These are phyloP conservation scores for Artemisia annua DNA, from an alignment of 129 eudicot species.

Conservation along the genomic window DNA sequence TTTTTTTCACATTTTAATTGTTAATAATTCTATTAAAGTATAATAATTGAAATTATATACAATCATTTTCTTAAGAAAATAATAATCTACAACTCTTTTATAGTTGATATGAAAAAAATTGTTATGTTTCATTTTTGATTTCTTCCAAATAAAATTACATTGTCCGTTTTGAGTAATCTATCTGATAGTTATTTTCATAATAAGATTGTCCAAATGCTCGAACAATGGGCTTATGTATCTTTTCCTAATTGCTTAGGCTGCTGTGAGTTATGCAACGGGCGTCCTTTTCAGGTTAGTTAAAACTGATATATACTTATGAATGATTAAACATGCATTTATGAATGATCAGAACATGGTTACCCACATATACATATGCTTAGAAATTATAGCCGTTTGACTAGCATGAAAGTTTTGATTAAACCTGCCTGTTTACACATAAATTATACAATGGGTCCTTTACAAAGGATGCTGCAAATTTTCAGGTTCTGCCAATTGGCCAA, in stretches of 20 bases:
- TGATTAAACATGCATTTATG: neutral
- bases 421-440: no score
- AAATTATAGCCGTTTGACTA: no score
- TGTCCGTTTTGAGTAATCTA: no score
- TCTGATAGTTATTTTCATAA: neutral
- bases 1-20: no score
- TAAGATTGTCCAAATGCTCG: neutral
- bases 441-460: neutral
- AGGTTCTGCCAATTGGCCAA: constrained; percentile 17
- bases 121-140: neutral
- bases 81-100: no score
- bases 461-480: neutral
- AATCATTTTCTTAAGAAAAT: no score
- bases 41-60: no score
- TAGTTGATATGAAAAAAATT: no score
- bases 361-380: no score
- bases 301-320: constrained; percentile 16
- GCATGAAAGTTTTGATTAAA: no score
- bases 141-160: neutral
- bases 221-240: constrained; percentile 24
- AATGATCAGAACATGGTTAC: constrained; percentile 9
- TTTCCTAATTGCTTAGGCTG: constrained; percentile 57
- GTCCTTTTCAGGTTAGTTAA: constrained; percentile 77
- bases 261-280: constrained; percentile 83
- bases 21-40: no score